Evolutionary conservation across 495 filamentous ascomycete species (phyloP).

Genomic region (Talaromyces wortmannii): DNA sequence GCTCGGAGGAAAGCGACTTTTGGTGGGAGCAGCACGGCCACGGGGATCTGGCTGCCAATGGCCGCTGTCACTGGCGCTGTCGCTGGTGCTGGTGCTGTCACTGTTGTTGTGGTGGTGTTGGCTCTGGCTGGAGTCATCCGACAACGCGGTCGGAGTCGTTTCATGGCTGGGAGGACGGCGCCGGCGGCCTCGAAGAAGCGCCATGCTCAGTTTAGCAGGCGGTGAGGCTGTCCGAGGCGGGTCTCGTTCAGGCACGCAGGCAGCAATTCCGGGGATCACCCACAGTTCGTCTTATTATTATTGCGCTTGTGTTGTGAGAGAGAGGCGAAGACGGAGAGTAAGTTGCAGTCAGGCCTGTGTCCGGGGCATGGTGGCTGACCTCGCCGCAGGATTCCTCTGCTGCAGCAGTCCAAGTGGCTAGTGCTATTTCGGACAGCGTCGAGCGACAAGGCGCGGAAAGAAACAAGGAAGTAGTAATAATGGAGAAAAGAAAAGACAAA

Average conservation of each 20-base stretch:
- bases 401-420: too few relatives aligned
- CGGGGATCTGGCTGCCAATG: background rate
- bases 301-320: too few relatives aligned
- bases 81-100: background rate
- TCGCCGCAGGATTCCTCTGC: too few relatives aligned
- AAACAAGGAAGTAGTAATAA: background rate
- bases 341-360: too few relatives aligned
- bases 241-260: background rate
- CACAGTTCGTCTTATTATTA: too few relatives aligned
- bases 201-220: background rate
- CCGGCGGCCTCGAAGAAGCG: background rate
- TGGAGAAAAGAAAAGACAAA: background rate
- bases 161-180: background rate
- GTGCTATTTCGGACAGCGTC: too few relatives aligned
- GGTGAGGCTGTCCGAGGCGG: background rate
- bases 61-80: background rate
- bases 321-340: too few relatives aligned
- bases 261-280: background rate
- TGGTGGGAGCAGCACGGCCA: too few relatives aligned
- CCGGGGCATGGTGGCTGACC: too few relatives aligned
- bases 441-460: background rate
- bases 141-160: too few relatives aligned
- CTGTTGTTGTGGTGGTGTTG: too few relatives aligned
- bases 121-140: too few relatives aligned
- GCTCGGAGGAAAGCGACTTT: background rate